A percentile compares a stretch with the other conserved stretches of the same genome.
phyloP scores from a whole-genome alignment of 306 rosid genomes.

The Gynostemma pentaphyllum region DNA sequence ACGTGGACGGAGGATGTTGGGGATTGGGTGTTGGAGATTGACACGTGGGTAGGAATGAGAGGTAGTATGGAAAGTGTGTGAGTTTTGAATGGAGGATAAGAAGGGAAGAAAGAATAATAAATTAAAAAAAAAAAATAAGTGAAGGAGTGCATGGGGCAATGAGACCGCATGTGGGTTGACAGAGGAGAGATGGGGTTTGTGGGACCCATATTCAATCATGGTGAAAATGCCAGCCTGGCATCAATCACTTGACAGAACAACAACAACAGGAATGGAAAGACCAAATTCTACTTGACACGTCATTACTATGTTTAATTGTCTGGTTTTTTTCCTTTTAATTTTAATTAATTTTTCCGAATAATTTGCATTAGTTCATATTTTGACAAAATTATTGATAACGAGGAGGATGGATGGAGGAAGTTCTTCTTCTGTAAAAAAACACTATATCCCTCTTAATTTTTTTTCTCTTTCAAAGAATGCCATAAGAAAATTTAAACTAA shows the following conservation, averaged over 20 bases:
- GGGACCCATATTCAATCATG: constrained; percentile 57
- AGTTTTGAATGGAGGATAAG: not conserved
- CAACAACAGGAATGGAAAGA: not conserved
- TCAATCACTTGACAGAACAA: constrained; percentile 51
- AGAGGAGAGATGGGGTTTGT: constrained; percentile 23
- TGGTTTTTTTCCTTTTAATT: not conserved
- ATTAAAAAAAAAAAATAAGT: constrained; percentile 22
- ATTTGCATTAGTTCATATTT: not conserved
- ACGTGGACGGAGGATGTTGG: not conserved
- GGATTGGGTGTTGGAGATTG: not conserved
- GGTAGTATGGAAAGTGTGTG: constrained; percentile 22
- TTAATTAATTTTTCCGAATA: no score
- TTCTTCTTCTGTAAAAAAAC: not conserved
- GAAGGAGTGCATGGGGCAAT: constrained; percentile 48
- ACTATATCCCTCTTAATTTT: no score
- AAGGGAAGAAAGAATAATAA: not conserved
- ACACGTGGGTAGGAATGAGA: not conserved
- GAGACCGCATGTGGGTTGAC: constrained; percentile 68
- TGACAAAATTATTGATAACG: constrained; percentile 8
- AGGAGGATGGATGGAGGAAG: no score
- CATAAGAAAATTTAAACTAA: no score
- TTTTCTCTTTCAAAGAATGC: no score
- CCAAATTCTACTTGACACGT: no score
- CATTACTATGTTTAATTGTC: not conserved
- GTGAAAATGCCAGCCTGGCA: constrained; percentile 64